Conservation (phyloP, 2,329 filamentous ascomycete species). For the Xylariaceae sp. region DNA sequence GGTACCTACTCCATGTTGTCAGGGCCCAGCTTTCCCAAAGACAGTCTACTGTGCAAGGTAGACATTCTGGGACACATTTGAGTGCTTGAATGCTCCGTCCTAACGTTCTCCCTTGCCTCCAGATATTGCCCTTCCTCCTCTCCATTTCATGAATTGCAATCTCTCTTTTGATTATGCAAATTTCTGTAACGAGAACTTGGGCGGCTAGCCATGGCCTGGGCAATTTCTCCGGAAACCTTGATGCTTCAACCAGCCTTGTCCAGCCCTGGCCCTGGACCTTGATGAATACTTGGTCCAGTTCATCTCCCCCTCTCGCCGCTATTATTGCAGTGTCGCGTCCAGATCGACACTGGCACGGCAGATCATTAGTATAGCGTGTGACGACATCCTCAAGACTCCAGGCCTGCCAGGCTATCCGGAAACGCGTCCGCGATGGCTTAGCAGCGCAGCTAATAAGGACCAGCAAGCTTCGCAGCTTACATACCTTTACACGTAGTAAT, state of each 20-base stretch:
- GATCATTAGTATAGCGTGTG: conserved; percentile 15
- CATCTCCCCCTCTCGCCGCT: neutral
- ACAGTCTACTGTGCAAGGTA: no score
- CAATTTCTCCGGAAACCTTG: no score
- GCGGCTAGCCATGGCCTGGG: conserved; percentile 6
- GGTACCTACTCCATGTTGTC: neutral
- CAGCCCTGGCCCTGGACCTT: no score
- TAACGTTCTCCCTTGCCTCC: neutral
- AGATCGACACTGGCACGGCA: conserved; percentile 17
- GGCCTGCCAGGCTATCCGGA: neutral
- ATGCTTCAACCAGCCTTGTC: no score
- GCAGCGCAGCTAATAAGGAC: neutral
- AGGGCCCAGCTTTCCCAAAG: neutral
- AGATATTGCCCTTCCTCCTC: neutral
- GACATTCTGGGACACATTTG: no score
- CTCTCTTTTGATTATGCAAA: conserved; percentile 14
- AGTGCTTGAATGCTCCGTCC: no score
- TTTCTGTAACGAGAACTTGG: conserved; percentile 12
- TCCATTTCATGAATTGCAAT: conserved; percentile 17
- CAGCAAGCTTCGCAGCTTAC: neutral
- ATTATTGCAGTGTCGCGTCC: conserved; percentile 2
- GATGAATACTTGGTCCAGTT: no score
- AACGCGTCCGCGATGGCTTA: neutral
- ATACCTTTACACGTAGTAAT: no score
- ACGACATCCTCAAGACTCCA: conserved; percentile 4